Evolutionary conservation across 768 basidiomycete genomes (phyloP), one percentile per base, ranked within the genome.

Genomic region (Kwoniella dejecticola): DNA sequence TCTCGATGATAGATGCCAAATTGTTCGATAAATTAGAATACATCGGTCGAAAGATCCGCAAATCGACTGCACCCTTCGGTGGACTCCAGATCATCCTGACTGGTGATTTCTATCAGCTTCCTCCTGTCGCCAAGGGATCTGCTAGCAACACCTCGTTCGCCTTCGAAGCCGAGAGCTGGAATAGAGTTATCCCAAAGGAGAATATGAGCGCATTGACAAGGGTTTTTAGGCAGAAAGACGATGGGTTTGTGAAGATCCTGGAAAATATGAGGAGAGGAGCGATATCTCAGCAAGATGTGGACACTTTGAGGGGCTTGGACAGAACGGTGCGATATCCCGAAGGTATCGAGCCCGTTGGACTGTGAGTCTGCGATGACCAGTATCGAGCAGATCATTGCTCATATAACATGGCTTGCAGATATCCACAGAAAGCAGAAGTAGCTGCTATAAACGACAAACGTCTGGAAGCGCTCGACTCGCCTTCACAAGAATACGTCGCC

Each of bases 21-120:
- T 63, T 80, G 1, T 76, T 80, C 44, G 80, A 80, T 45, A 79
- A 77, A 62, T 69, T 81, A 7, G 72, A 78, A 26, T 30, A 64
- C 10, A 63, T 81, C 40, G 79, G 69, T 44, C 71, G 75, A 19
- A 57, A 59, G 7, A 33, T 81, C 6, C 67, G 79, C 13, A 27
- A 58, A n/a, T 53, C 57, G 40, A 12, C 30, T 2, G 31, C 33
- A 21, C 77, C 80, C 0, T 81, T 81, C 59, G 81, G 81, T 40
- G 78, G 79, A 13, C 56, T 79, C 0, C 76, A 77, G 44, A 50
- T 75, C 3, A 76, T 80, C 57, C 61, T 80, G 8, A 79, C 74
- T 4, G 81, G 81, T 48, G 81, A 81, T 58, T 81, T 80, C 65
- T 79, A 76, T 57, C 80, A 81, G 44, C 74, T 81, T 0, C 81